phyloP scores from a whole-genome alignment of 2,329 filamentous ascomycete species.

The Ophidiomyces ophidiicola region DNA sequence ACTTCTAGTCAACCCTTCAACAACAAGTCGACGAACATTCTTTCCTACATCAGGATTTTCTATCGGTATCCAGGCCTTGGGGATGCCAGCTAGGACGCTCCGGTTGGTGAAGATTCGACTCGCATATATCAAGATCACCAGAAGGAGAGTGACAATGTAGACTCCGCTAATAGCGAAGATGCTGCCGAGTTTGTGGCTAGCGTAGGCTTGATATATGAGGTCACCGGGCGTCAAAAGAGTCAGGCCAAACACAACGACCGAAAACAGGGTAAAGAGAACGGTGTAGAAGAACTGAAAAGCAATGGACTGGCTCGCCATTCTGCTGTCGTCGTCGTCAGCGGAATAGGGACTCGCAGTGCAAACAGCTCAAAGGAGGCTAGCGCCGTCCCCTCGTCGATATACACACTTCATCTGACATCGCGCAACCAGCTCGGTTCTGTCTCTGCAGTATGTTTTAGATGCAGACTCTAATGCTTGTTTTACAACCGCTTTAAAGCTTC shows the following conservation, averaged over 20 bases:
- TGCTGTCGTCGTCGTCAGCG: too few relatives aligned
- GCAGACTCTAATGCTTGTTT: too few relatives aligned
- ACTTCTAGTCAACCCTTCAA: slow-evolving; percentile 59
- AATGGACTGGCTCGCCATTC: slow-evolving; percentile 3
- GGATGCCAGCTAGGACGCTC: slow-evolving; percentile 66
- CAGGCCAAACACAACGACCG: slow-evolving; percentile 58
- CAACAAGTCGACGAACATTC: slow-evolving; percentile 63
- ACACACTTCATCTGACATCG: too few relatives aligned
- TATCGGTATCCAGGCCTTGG: slow-evolving; percentile 73
- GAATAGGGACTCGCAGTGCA: too few relatives aligned
- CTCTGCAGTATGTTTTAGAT: too few relatives aligned
- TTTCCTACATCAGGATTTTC: slow-evolving; percentile 71
- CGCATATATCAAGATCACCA: slow-evolving; percentile 65
- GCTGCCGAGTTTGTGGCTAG: slow-evolving; percentile 58
- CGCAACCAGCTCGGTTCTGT: too few relatives aligned
- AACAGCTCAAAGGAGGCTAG: too few relatives aligned
- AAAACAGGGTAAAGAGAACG: slow-evolving; percentile 63
- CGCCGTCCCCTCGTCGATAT: too few relatives aligned
- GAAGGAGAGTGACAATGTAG: slow-evolving; percentile 59
- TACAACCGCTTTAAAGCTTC: too few relatives aligned
- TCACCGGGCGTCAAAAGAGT: slow-evolving; percentile 72
- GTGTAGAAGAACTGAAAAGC: slow-evolving; percentile 67
- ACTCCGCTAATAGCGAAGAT: slow-evolving; percentile 67
- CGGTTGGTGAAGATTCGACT: slow-evolving; percentile 79
- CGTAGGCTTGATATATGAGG: slow-evolving; percentile 62